phyloP scores from a whole-genome alignment of 805 yeast species.

The Isabelozyma gotoi region DNA sequence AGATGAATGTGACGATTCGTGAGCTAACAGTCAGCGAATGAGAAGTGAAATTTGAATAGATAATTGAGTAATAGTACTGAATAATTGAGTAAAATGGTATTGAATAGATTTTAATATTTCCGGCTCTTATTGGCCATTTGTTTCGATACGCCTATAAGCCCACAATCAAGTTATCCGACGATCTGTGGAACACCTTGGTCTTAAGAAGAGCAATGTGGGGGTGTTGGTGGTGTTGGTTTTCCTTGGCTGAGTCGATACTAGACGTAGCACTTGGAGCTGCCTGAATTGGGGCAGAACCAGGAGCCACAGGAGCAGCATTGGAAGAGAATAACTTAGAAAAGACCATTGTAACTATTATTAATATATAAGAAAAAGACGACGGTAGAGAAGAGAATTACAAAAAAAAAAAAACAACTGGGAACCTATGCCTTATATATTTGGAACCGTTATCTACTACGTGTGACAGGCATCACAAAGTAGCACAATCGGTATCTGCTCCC shows the following conservation, averaged over 20 bases:
- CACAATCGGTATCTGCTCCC: neutral
- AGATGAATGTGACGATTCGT: too few species aligned
- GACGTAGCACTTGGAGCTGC: neutral
- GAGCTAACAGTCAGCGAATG: too few species aligned
- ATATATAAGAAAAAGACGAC: neutral
- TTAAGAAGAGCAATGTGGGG: neutral
- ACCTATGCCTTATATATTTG: neutral
- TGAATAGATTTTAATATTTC: neutral
- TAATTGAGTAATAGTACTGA: neutral
- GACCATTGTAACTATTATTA: neutral
- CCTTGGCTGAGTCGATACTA: neutral
- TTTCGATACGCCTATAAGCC: constrained; percentile 11
- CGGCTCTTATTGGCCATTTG: neutral
- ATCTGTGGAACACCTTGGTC: constrained; percentile 7
- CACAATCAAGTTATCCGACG: constrained; percentile 20
- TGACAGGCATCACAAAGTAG: neutral
- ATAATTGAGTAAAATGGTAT: constrained; percentile 1
- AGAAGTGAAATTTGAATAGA: too few species aligned
- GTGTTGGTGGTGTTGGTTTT: neutral
- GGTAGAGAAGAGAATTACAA: neutral
- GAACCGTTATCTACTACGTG: too few species aligned
- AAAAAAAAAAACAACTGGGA: too few species aligned
- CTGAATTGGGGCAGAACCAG: neutral
- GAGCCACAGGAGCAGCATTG: neutral
- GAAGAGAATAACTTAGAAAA: neutral